Conservation (phyloP, 1,284 basidiomycete genomes). For the Cryptococcus wingfieldii region DNA sequence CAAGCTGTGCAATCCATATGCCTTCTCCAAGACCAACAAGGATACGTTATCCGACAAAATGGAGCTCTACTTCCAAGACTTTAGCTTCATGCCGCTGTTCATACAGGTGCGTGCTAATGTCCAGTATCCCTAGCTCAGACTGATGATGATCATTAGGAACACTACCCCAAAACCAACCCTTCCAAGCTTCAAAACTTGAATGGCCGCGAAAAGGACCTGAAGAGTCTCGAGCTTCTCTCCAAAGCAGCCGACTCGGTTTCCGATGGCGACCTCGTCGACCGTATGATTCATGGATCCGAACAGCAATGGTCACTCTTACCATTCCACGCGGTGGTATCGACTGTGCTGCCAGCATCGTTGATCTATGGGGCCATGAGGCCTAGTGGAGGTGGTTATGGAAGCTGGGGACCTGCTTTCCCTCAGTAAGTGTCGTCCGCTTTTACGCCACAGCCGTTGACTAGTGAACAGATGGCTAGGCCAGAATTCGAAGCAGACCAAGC, state of each 20-base stretch:
- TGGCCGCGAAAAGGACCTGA: conserved; percentile 64
- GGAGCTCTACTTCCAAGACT: conserved; percentile 95
- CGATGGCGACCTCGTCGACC: conserved; percentile 91
- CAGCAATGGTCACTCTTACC: conserved; percentile 97
- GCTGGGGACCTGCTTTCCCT: conserved; percentile 72
- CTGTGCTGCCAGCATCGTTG: conserved; percentile 76
- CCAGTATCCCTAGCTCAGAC: neutral
- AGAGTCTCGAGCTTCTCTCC: conserved; percentile 76
- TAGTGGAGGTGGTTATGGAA: conserved; percentile 37
- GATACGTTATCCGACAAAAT: conserved; percentile 87
- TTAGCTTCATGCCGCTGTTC: conserved; percentile 87
- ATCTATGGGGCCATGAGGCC: conserved; percentile 60
- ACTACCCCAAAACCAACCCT: conserved; percentile 81
- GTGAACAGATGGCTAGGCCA: conserved; percentile 83
- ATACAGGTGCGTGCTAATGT: conserved; percentile 62
- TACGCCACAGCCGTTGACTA: neutral
- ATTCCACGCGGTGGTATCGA: conserved; percentile 82
- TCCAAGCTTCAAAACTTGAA: conserved; percentile 56
- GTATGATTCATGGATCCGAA: conserved; percentile 87
- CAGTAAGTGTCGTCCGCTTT: conserved; percentile 55
- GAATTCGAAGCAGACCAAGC: conserved; percentile 86
- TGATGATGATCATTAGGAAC: conserved; percentile 59
- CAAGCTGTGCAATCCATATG: conserved; percentile 81
- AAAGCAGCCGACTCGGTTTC: conserved; percentile 86
- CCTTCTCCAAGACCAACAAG: conserved; percentile 75